Percentiles rank a stretch among this genome's conserved stretches.
Evolutionary conservation across 164 flowering plant species (phyloP).

Genomic region (Magnolia kwangsiensis): DNA sequence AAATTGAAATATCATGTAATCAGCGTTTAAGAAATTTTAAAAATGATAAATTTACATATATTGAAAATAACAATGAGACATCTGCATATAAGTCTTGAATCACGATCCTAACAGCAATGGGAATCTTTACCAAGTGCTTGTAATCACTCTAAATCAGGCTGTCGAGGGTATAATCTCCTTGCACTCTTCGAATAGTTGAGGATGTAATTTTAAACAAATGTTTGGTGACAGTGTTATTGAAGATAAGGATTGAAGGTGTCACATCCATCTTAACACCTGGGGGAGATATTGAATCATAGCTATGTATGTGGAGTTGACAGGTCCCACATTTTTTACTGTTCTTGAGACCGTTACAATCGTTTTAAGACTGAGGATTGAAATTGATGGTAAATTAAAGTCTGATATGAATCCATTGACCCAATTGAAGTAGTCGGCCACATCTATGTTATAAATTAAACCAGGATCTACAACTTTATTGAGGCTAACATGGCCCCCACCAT

Average conservation of each 20-base stretch:
- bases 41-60: too few relatives aligned
- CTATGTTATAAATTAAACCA: slow-evolving; percentile 38
- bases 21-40: too few relatives aligned
- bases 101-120: too few relatives aligned
- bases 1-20: too few relatives aligned
- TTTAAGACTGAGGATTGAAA: slow-evolving; percentile 39
- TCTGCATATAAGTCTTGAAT: too few relatives aligned
- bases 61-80: too few relatives aligned
- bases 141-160: neutral
- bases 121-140: too few relatives aligned
- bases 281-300: slow-evolving; percentile 24
- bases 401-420: neutral
- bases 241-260: too few relatives aligned
- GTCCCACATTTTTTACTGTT: slow-evolving; percentile 43
- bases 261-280: too few relatives aligned
- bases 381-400: slow-evolving; percentile 47
- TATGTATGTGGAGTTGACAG: slow-evolving; percentile 19
- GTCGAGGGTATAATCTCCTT: slow-evolving; percentile 46
- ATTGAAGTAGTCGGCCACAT: slow-evolving; percentile 21
- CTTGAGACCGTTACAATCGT: slow-evolving; percentile 27
- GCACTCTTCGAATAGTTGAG: slow-evolving; percentile 13
- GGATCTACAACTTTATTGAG: slow-evolving; percentile 41
- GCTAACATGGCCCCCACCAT: slow-evolving; percentile 38
- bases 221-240: too few relatives aligned
- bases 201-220: too few relatives aligned